Percentiles rank a stretch among this genome's conserved stretches.
These are phyloP conservation scores for Stellera chamaejasme DNA, from an alignment of 345 rosid species.

Conservation along the genomic window DNA sequence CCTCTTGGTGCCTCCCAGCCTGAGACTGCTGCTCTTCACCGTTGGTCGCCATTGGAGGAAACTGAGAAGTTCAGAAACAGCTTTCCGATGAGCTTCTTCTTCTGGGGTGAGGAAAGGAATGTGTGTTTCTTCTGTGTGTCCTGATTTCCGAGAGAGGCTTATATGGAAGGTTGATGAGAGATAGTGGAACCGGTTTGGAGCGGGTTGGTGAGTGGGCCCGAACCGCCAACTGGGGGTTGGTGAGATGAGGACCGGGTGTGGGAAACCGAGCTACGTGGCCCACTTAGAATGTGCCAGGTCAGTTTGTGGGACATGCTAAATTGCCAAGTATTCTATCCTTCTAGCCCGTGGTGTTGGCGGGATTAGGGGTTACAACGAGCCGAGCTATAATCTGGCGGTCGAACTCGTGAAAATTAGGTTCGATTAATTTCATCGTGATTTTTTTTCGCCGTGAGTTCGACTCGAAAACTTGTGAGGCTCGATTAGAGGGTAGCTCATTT, in stretches of 20 bases:
- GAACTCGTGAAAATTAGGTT: too few species aligned
- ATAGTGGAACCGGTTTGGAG: constrained; percentile 12
- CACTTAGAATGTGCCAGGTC: too few species aligned
- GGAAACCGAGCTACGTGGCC: too few species aligned
- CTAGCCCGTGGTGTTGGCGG: too few species aligned
- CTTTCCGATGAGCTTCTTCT: neutral
- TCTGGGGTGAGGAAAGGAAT: neutral
- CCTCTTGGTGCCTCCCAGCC: constrained; percentile 70
- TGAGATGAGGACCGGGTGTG: neutral
- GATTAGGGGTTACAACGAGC: too few species aligned
- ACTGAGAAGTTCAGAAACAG: neutral
- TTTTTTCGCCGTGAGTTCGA: too few species aligned
- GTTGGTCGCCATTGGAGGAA: constrained; percentile 36
- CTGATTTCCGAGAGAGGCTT: constrained; percentile 8
- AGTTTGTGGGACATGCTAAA: too few species aligned
- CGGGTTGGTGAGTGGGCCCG: constrained; percentile 15
- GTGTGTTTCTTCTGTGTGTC: neutral
- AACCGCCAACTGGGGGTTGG: constrained; percentile 21
- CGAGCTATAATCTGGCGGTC: too few species aligned
- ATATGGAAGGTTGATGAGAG: constrained; percentile 4
- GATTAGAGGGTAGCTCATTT: too few species aligned
- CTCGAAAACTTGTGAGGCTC: too few species aligned
- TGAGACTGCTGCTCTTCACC: constrained; percentile 48
- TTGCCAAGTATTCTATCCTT: too few species aligned
- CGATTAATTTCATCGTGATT: too few species aligned